These are phyloP conservation scores for Trametes gibbosa DNA, from an alignment of 768 basidiomycete species.

Conservation along the genomic window DNA sequence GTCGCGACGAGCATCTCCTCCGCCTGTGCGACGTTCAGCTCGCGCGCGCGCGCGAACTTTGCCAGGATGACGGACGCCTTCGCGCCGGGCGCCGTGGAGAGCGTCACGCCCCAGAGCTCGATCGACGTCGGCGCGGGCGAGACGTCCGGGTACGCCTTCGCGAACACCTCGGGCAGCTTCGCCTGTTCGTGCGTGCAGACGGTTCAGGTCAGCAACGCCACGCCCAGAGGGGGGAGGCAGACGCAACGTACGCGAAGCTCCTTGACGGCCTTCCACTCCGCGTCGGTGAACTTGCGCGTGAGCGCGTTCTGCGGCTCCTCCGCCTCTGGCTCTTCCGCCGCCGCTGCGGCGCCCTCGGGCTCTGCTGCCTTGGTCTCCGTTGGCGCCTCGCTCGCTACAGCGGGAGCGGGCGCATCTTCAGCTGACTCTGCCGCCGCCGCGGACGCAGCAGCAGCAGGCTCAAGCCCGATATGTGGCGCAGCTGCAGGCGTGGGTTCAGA, in stretches of 20 bases:
- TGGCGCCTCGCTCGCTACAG: too few relatives aligned
- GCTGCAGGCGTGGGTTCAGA: too few relatives aligned
- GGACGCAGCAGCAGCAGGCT: too few relatives aligned
- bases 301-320: conserved; percentile 67
- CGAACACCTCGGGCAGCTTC: conserved; percentile 51
- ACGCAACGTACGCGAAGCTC: conserved; percentile 59
- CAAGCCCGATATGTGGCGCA: too few relatives aligned
- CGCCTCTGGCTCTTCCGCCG: neutral
- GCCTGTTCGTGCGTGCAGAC: conserved; percentile 5
- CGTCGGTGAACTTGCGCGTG: conserved; percentile 64
- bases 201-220: neutral
- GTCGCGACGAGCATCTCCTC: conserved; percentile 63
- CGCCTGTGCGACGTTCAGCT: conserved; percentile 52
- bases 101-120: conserved; percentile 66
- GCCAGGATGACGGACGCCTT: conserved; percentile 63
- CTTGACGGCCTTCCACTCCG: conserved; percentile 71
- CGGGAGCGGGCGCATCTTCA: too few relatives aligned
- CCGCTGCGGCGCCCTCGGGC: too few relatives aligned
- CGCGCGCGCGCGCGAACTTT: conserved; percentile 78
- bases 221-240: neutral
- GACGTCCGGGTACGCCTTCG: conserved; percentile 60
- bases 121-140: conserved; percentile 49
- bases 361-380: too few relatives aligned
- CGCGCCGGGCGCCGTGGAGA: conserved; percentile 53
- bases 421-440: too few relatives aligned